phyloP scores from a whole-genome alignment of 2,329 filamentous ascomycete species.

The Penicillium sp. region DNA sequence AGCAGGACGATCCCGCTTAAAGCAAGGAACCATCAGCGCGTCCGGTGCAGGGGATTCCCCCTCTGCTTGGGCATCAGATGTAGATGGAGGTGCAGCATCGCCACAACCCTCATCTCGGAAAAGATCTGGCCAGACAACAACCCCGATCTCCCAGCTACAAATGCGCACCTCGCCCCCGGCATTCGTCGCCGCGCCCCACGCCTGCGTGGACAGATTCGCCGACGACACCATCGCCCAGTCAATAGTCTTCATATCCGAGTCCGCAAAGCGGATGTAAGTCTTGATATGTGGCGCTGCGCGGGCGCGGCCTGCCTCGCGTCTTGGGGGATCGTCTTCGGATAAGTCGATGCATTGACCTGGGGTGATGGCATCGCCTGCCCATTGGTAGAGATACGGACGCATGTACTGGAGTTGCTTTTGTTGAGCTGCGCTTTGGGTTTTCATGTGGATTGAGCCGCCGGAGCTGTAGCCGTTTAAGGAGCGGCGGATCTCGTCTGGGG shows the following conservation, averaged over 20 bases:
- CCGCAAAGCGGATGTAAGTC: constrained; percentile 71
- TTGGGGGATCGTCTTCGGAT: constrained; percentile 10
- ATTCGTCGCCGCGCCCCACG: constrained; percentile 71
- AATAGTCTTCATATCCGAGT: constrained; percentile 49
- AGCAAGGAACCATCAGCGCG: constrained; percentile 66
- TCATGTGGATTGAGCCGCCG: constrained; percentile 79
- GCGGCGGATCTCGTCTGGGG: constrained; percentile 70
- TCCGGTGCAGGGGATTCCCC: not conserved
- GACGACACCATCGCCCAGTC: constrained; percentile 87
- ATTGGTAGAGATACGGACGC: constrained; percentile 69
- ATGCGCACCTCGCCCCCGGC: constrained; percentile 64
- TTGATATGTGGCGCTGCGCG: constrained; percentile 85
- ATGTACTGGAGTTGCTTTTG: constrained; percentile 72
- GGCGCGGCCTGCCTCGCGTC: constrained; percentile 58
- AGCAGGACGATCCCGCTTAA: constrained; percentile 60
- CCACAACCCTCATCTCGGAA: constrained; percentile 31
- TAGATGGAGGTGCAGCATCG: not conserved
- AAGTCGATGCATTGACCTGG: constrained; percentile 11
- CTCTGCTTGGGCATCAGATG: not conserved
- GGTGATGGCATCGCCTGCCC: constrained; percentile 61
- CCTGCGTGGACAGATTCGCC: constrained; percentile 88
- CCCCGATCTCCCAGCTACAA: constrained; percentile 79
- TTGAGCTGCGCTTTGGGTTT: constrained; percentile 68
- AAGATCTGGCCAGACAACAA: constrained; percentile 74
- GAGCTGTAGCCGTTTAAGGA: constrained; percentile 77